Evolutionary conservation across 1,139 yeast genomes (phyloP), one percentile per base, ranked within the genome.

Genomic region (Debaryomycetaceae sp.): DNA sequence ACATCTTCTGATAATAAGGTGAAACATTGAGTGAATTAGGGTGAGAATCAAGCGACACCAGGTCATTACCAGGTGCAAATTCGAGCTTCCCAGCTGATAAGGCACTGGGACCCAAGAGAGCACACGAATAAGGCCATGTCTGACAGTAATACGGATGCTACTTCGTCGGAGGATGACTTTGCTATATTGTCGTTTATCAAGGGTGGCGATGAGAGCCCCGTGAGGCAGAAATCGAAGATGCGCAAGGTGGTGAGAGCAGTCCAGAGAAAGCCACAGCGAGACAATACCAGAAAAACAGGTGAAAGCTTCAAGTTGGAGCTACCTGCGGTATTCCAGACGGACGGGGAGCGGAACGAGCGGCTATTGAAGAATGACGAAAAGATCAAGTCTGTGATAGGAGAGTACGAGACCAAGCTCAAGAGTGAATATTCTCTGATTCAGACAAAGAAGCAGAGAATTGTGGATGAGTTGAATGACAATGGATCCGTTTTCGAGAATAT

Each of bases 301-400:
- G 59, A 56, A 23, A 60, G 57, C 13, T 57, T 63, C 42, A 51
- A 53, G 8, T 40, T 63, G 20, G 45, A 45, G 11, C 42, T 68
- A 22, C 71, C 71, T 2, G 36, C 58, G 33, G 53, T 67, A 2
- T 67, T 68, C 43, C 54, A 53, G 37, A 53, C 53, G 7, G 64
- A 62, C 38, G 72, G 66, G 14, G 53, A 51, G 24, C 52, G 50
- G 37, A 63, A 67, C 45, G 59, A 56, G 27, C 49, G 53, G 42
- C 46, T 66, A 11, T 50, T 55, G 24, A 46, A 47, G 27, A 50
- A 50, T 22, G 55, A 57, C 40, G 39, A 42, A 5, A 45, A 57
- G 39, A 54, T 66, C 6, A 51, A 57, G 8, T 42, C 45, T 7
- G 56, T 52, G 20, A 48, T 63, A 20, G 44, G 17, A 2, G 47